Evolutionary conservation across 1,284 basidiomycete genomes (phyloP).

Genomic region (Ceratobasidium sp.): DNA sequence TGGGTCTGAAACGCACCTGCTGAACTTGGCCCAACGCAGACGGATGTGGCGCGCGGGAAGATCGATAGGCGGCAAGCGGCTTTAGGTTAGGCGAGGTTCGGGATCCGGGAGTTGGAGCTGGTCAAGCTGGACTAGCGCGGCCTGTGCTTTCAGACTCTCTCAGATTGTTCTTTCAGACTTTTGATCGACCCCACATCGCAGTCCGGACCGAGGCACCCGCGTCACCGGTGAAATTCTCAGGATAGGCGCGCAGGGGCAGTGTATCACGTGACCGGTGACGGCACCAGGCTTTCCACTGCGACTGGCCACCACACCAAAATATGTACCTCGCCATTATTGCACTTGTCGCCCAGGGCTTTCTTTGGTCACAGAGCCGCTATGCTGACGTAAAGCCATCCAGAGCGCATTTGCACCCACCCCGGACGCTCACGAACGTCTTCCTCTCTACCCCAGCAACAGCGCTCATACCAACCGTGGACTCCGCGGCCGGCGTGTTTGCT

Average conservation of each 20-base stretch:
- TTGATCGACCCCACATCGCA: slow-evolving; percentile 16
- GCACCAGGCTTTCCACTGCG: too few species aligned
- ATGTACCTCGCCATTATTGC: slow-evolving; percentile 21
- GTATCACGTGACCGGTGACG: slow-evolving; percentile 36
- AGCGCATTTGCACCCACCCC: background rate
- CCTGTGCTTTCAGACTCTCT: too few species aligned
- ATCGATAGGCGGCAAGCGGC: slow-evolving; percentile 33
- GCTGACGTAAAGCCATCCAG: slow-evolving; percentile 33
- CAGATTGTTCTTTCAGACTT: background rate
- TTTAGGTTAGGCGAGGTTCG: slow-evolving; percentile 21
- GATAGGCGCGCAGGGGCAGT: slow-evolving; percentile 40
- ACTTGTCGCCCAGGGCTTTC: slow-evolving; percentile 45
- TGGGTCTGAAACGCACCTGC: slow-evolving; percentile 38
- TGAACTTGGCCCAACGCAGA: background rate
- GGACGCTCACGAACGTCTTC: background rate
- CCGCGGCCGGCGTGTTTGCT: background rate
- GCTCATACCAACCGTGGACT: background rate
- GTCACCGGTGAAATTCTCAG: slow-evolving; percentile 8
- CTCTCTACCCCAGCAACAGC: too few species aligned
- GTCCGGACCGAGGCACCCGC: slow-evolving; percentile 6
- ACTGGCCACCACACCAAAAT: slow-evolving; percentile 30
- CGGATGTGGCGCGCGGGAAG: slow-evolving; percentile 42
- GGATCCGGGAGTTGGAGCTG: background rate
- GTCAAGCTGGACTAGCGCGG: too few species aligned
- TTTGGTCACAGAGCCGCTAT: slow-evolving; percentile 49